phyloP scores from a whole-genome alignment of 257 asterid genomes.

The Gentiana macrophylla region DNA sequence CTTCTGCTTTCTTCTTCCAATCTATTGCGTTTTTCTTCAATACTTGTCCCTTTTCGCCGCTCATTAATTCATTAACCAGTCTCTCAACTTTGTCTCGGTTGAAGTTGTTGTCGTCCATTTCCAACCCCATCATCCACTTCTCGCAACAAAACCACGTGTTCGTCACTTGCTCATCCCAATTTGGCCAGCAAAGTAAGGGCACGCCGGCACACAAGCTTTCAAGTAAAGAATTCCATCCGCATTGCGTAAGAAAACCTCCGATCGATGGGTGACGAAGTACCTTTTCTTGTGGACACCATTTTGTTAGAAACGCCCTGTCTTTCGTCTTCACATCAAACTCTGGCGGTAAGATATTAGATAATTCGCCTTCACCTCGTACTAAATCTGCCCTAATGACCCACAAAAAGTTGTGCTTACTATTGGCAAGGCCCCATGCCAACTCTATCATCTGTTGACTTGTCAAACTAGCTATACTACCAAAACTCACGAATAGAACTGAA shows the following conservation, averaged over 20 bases:
- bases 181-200: constrained; percentile 28
- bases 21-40: constrained; percentile 15
- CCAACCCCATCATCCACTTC: constrained; percentile 15
- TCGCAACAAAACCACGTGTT: constrained; percentile 17
- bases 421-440: constrained; percentile 29
- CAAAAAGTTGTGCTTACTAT: constrained; percentile 12
- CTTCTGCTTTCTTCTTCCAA: constrained; percentile 15
- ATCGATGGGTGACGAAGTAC: constrained; percentile 18
- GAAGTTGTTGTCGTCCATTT: constrained; percentile 5
- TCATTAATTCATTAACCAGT: constrained; percentile 14
- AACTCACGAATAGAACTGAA: constrained; percentile 29
- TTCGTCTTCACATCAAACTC: constrained; percentile 13
- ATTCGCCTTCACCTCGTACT: constrained; percentile 5
- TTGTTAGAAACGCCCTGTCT: constrained; percentile 7
- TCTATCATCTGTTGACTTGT: constrained; percentile 10
- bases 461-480: constrained; percentile 15
- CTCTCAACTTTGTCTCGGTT: constrained; percentile 9
- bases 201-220: constrained; percentile 20
- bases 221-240: constrained; percentile 20
- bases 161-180: constrained; percentile 13
- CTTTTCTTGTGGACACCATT: constrained; percentile 27
- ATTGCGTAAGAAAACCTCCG: constrained; percentile 16
- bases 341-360: not conserved
- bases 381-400: constrained; percentile 24
- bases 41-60: constrained; percentile 14